Conservation (phyloP, 75 land plant genomes). For the Pinus albicaulis region DNA sequence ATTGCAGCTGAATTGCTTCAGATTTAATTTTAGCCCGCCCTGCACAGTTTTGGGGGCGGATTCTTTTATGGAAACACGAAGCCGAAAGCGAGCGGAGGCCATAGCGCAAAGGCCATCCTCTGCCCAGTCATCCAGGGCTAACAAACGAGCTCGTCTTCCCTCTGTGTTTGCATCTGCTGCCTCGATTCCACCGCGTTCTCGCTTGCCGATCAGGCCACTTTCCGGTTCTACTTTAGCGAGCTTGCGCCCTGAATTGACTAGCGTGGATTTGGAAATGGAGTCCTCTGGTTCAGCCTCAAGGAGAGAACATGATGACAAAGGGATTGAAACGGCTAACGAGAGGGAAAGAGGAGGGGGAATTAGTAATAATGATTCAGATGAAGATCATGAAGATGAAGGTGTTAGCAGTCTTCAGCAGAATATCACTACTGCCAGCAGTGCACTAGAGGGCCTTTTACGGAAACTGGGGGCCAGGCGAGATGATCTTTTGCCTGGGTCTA, state of each 20-base stretch:
- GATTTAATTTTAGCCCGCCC: slow-evolving; percentile 5
- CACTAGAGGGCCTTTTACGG: slow-evolving; percentile 20
- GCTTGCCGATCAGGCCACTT: slow-evolving; percentile 3
- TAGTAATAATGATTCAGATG: slow-evolving; percentile 15
- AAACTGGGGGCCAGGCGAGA: slow-evolving; percentile 8
- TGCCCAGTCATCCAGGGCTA: slow-evolving; percentile 17
- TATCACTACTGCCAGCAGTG: slow-evolving; percentile 26
- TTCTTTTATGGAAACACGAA: slow-evolving; percentile 50
- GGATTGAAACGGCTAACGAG: slow-evolving; percentile 6
- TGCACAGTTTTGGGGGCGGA: background rate
- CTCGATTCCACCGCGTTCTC: background rate
- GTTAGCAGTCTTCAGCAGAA: slow-evolving; percentile 10
- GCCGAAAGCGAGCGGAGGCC: slow-evolving; percentile 53
- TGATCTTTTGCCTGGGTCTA: slow-evolving; percentile 16
- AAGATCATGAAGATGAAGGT: slow-evolving; percentile 14
- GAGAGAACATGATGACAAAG: slow-evolving; percentile 40
- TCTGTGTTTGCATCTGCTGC: slow-evolving; percentile 20
- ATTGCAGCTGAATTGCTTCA: background rate
- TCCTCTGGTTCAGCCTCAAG: slow-evolving; percentile 19
- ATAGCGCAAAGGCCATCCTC: slow-evolving; percentile 32
- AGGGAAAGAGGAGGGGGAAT: slow-evolving; percentile 3
- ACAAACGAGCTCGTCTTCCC: slow-evolving; percentile 61
- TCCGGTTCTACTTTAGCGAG: slow-evolving; percentile 5
- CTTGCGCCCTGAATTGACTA: slow-evolving; percentile 4
- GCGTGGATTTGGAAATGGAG: slow-evolving; percentile 31